Percentiles rank a stretch among this genome's conserved stretches.
phyloP scores from a whole-genome alignment of 352 stramenopile genomes.

The Phytophthora meadii region DNA sequence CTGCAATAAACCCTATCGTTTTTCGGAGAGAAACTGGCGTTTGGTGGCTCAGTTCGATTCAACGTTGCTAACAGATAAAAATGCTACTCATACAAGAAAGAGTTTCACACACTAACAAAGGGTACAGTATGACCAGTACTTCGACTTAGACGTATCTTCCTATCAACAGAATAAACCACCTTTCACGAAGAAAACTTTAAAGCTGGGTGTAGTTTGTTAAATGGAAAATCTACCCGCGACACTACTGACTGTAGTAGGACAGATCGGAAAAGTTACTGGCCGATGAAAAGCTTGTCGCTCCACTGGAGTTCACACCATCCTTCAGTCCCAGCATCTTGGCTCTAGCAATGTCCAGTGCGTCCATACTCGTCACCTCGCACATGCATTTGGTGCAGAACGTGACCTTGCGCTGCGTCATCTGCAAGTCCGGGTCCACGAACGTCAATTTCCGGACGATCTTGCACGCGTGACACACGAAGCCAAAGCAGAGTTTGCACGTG shows the following conservation, averaged over 20 bases:
- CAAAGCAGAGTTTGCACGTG: constrained; percentile 11
- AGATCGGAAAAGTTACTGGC: background rate
- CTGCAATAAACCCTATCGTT: no score
- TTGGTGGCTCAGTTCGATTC: no score
- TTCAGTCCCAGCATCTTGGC: background rate
- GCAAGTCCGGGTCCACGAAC: constrained; percentile 20
- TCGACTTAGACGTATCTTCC: no score
- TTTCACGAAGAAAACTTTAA: no score
- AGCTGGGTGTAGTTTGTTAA: no score
- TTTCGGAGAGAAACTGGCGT: no score
- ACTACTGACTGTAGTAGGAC: constrained; percentile 6
- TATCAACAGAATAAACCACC: no score
- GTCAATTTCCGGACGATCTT: constrained; percentile 15
- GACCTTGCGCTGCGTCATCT: constrained; percentile 14
- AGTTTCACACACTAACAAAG: no score
- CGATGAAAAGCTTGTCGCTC: background rate
- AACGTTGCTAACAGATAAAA: no score
- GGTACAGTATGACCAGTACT: no score
- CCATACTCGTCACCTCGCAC: constrained; percentile 11
- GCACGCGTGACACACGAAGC: constrained; percentile 9
- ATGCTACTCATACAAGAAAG: no score
- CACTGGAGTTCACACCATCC: constrained; percentile 1
- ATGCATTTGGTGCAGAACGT: constrained; percentile 9
- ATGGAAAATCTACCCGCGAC: no score
- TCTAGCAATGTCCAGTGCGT: constrained; percentile 4